Conservation (phyloP, 768 basidiomycete species). For the Termitomyces sp. region DNA sequence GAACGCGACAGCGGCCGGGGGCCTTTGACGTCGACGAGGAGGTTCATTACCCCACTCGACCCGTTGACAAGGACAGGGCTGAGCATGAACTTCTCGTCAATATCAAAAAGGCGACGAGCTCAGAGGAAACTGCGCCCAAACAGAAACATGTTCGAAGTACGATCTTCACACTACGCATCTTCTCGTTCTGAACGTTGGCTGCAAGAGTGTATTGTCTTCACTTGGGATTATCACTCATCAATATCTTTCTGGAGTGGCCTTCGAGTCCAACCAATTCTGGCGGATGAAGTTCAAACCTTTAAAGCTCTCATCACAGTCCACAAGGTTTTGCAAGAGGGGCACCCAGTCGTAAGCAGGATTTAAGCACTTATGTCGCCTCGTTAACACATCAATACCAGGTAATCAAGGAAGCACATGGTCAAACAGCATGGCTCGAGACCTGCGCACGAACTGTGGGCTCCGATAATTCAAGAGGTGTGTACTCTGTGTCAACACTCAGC, state of each 20-base stretch:
- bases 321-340: conserved; percentile 97
- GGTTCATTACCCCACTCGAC: conserved; percentile 92
- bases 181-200: conserved; percentile 12
- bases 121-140: conserved; percentile 96
- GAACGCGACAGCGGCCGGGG: conserved; percentile 32
- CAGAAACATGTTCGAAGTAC: conserved; percentile 99
- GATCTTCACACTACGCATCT: conserved; percentile 27
- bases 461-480: conserved; percentile 73
- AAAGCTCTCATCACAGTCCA: conserved; percentile 97
- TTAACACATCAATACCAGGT: conserved; percentile 50
- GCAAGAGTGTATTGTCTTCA: conserved; percentile 95
- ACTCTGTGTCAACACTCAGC: background rate
- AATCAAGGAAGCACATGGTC: conserved; percentile 94
- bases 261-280: conserved; percentile 92
- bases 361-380: conserved; percentile 1
- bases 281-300: conserved; percentile 98
- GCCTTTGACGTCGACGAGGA: conserved; percentile 77
- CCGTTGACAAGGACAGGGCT: conserved; percentile 98
- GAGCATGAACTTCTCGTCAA: conserved; percentile 91
- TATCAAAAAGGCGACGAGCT: conserved; percentile 97
- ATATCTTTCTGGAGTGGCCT: conserved; percentile 98
- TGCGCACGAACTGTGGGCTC: conserved; percentile 86
- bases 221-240: conserved; percentile 98
- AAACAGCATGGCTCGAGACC: conserved; percentile 98
- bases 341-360: conserved; percentile 68